These are phyloP conservation scores for Pichia gijzeniarum DNA, from an alignment of 805 yeast genomes.

Conservation along the genomic window DNA sequence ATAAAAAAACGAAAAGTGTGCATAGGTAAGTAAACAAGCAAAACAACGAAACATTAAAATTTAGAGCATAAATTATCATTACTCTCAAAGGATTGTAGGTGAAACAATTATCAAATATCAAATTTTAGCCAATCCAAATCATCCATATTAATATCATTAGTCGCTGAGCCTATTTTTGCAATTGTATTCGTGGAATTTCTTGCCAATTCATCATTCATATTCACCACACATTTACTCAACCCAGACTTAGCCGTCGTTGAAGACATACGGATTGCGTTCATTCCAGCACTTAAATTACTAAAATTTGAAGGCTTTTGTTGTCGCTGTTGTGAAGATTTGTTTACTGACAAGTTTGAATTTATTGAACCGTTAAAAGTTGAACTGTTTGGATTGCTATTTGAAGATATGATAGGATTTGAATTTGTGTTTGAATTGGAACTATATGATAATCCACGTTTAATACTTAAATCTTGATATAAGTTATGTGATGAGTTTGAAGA, in stretches of 20 bases:
- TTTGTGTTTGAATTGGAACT: slow-evolving; percentile 1
- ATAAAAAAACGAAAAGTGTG: no score
- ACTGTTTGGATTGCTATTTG: not conserved
- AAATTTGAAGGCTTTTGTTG: slow-evolving; percentile 12
- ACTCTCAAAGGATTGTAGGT: no score
- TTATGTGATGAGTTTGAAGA: slow-evolving; percentile 21
- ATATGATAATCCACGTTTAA: slow-evolving; percentile 22
- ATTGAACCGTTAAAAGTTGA: not conserved
- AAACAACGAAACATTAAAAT: no score
- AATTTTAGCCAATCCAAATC: slow-evolving; percentile 33
- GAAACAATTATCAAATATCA: slow-evolving; percentile 20
- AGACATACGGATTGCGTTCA: slow-evolving; percentile 14
- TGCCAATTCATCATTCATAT: not conserved
- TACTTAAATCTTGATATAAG: slow-evolving; percentile 24
- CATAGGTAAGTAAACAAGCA: no score
- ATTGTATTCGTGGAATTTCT: not conserved
- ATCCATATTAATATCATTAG: slow-evolving; percentile 14
- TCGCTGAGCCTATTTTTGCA: no score
- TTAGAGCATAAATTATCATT: no score
- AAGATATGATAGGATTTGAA: not conserved
- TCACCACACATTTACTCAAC: slow-evolving; percentile 8
- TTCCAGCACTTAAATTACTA: slow-evolving; percentile 18
- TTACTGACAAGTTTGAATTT: not conserved
- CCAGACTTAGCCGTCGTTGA: slow-evolving; percentile 6
- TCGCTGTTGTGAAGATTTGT: not conserved